Evolutionary conservation across 2,329 filamentous ascomycete genomes (phyloP), one percentile per base, ranked within the genome.

Genomic region (Aspergillus unguis): DNA sequence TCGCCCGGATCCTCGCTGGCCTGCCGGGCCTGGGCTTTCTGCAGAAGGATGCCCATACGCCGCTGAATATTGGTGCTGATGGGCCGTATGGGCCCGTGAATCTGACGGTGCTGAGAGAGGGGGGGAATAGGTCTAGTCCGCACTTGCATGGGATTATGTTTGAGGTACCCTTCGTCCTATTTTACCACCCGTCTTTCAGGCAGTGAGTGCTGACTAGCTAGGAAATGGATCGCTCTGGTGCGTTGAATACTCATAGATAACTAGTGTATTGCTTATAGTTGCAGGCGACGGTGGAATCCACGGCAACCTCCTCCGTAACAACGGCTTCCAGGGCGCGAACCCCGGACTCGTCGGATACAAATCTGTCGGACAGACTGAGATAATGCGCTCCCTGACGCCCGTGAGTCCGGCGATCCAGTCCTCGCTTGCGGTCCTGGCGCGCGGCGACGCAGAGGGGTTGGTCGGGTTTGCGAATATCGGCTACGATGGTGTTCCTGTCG

Each of bases 401-500:
- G n/a, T 5, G 11, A 6, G 36, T 70, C 35, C 43, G 37, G 65
- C 67, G 1, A 68, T 69, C 44, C 56, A 54, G 6, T 65, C 62
- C 3, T 64, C 67, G 1, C 60, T 70, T 5, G 55, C 53, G 4
- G 61, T 68, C 2, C 54, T 58, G 6, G 59, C 68, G 6, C 53
- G 55, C 0, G 10, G 53, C 5, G 54, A 45, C 3, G 52, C 54
- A 23, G 63, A 62, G 0, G 61, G 65, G 6, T 62, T 63, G 27
- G 64, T 69, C 36, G 72, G 71, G 1, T 68, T 79, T 33, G 73
- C 77, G 32, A 74, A 85, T 50, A 66, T 72, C 49, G 80, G 66
- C 7, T 70, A 66, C 33, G 60, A 58, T 5, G 68, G 66, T 1
- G 58, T 69, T 9, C 63, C 65, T 0, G 65, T 69, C 17, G n/a